Evolutionary conservation across 768 basidiomycete genomes (phyloP), one percentile per base, ranked within the genome.

Genomic region (Pisolithus sp.): DNA sequence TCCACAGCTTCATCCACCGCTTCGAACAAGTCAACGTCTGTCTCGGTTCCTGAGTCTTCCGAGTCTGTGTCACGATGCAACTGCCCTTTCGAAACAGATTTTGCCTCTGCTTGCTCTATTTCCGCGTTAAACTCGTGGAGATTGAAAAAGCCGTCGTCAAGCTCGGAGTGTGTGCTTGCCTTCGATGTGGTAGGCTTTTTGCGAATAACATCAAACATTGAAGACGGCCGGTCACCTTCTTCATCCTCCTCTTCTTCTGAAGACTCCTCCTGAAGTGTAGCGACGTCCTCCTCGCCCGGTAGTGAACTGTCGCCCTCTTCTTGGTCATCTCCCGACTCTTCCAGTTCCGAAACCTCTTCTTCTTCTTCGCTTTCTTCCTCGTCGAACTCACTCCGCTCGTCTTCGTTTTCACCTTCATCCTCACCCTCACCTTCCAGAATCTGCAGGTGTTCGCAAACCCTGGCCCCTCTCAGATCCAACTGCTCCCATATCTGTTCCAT

Each of bases 401-500:
- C 42, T 12, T 23, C 17, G 12, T 26, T 18, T n/a, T n/a, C 52
- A 26, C 50, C 64, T 42, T 56, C 59, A 2, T 65, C 66, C 55
- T 66, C 72, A 17, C 60, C 65, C 7, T 74, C 75, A 24, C 77
- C 82, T 50, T 83, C 81, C 18, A 92, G 70, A 36, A 82, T 76
- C 45, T 87, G 78, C 39, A 95, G 69, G 46, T 86, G 77, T 39
- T 79, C 77, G 54, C 85, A 87, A 21, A 97, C 71, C 42, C 76
- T 78, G 54, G 81, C 78, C 15, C 84, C 74, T 41, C 90, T 75
- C 49, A 99, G 73, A 62, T 98, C 95, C 50, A 98, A 67, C 70
- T 99, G 95, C 38, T 85, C 85, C 95, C 95, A 99, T 24, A 97
- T 73, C 66, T 95, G 93, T 51, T 90, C 89, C 21, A 81, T 77